Evolutionary conservation across 2,329 filamentous ascomycete species (phyloP).

Genomic region (Exophiala bonariae): DNA sequence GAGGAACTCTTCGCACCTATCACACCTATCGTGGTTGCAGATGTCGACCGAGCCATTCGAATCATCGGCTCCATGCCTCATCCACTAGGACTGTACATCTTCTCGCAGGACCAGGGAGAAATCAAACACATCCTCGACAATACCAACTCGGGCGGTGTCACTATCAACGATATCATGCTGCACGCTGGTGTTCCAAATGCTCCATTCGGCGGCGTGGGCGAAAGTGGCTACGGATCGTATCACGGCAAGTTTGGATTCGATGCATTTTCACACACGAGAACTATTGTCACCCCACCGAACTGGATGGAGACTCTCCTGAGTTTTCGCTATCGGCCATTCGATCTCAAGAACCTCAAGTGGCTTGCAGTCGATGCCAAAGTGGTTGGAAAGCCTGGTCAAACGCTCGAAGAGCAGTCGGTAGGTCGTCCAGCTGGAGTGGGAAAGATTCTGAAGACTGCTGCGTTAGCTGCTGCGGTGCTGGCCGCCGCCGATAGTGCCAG

Average conservation of each 20-base stretch:
- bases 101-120: slow-evolving; percentile 38
- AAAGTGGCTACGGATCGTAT: slow-evolving; percentile 50
- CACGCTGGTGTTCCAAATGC: slow-evolving; percentile 44
- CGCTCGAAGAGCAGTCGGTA: slow-evolving; percentile 5
- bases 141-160: slow-evolving; percentile 52
- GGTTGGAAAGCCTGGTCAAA: slow-evolving; percentile 7
- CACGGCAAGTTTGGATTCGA: slow-evolving; percentile 52
- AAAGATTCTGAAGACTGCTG: background rate
- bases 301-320: slow-evolving; percentile 27
- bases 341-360: slow-evolving; percentile 10
- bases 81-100: slow-evolving; percentile 45
- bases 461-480: background rate
- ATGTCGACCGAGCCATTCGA: slow-evolving; percentile 34
- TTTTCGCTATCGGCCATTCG: slow-evolving; percentile 30
- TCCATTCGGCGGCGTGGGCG: slow-evolving; percentile 54
- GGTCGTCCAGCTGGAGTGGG: background rate
- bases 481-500: slow-evolving; percentile 4
- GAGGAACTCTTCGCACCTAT: slow-evolving; percentile 51
- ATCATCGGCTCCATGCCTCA: slow-evolving; percentile 31
- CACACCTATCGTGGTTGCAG: slow-evolving; percentile 33
- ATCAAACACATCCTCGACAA: slow-evolving; percentile 36
- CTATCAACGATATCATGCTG: slow-evolving; percentile 51
- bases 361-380: slow-evolving; percentile 4
- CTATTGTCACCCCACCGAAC: slow-evolving; percentile 23
- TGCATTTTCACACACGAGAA: slow-evolving; percentile 35